Evolutionary conservation across 2,329 filamentous ascomycete species (phyloP), one percentile per base, ranked within the genome.

Genomic region (Aspergillus sp.): DNA sequence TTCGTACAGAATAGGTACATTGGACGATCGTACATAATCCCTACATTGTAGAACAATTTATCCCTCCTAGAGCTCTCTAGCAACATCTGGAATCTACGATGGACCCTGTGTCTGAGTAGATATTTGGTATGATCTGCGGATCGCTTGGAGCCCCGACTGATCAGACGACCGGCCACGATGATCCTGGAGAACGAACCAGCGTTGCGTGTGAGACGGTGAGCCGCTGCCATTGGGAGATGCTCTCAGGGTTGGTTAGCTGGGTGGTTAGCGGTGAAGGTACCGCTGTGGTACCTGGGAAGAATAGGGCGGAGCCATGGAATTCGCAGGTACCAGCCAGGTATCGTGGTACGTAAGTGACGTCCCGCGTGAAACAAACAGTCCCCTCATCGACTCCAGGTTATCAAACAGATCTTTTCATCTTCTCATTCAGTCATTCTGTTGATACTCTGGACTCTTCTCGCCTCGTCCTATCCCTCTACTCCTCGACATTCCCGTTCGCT

Each of bases 171-270:
- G 23, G 3, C 5, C 19, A 17, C 13, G 36, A 40, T 34, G 31
- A 13, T 41, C 32, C 34, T n/a, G 38, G 31, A 36, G 19, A 5
- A 42, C 25, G 20, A 41, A 25, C 7, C 23, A 45, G 32, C 19
- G 31, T 9, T 46, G 52, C 32, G 54, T 53, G 54, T 57, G 54
- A 47, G 38, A 29, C 21, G 32, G 50, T 11, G 16, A 2, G 42
- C 31, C n/a, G 45, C 45, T 42, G 29, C 48, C 20, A 57, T 57
- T 57, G 54, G 54, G 48, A 50, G 47, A 20, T 29, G 13, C 21
- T 5, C 11, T 49, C 16, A 40, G 42, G 47, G 47, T 34, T 34
- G 21, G 47, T 40, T n/a, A n/a, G n/a, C n/a, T n/a, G n/a, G n/a
- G n/a, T 40, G 36, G n/a, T 20, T 29, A 42, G 50, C 50, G 50